phyloP scores from a whole-genome alignment of 371 early-diverging fungal species.

The Lichtheimia corymbifera region DNA sequence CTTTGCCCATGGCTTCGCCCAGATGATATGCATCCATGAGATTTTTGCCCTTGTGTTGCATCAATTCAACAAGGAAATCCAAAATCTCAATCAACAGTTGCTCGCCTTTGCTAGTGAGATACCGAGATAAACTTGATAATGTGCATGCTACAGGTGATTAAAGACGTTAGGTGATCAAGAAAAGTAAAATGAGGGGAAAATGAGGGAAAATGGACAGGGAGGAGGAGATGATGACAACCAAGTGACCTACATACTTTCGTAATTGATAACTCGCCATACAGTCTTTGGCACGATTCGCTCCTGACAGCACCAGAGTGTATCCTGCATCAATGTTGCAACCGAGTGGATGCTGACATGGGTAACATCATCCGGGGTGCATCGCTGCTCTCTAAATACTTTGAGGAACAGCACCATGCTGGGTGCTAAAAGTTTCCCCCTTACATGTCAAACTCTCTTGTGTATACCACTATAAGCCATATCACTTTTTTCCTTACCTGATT shows the following conservation, averaged over 20 bases:
- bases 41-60: constrained; percentile 42
- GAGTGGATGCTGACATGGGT: constrained; percentile 39
- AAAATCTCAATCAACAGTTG: constrained; percentile 37
- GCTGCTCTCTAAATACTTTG: constrained; percentile 40
- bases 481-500: constrained; percentile 32
- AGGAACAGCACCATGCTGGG: constrained; percentile 40
- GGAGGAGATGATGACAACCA: too few relatives aligned
- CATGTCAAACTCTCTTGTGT: background rate
- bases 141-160: constrained; percentile 33
- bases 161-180: background rate
- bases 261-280: constrained; percentile 47
- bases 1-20: constrained; percentile 52
- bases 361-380: constrained; percentile 36
- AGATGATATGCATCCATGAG: constrained; percentile 42
- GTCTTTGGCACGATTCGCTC: constrained; percentile 48
- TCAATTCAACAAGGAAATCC: constrained; percentile 42
- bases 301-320: constrained; percentile 41
- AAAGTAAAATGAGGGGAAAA: background rate
- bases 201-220: background rate
- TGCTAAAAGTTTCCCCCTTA: constrained; percentile 14
- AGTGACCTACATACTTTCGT: constrained; percentile 37
- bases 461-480: background rate
- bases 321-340: constrained; percentile 53
- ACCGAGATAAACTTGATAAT: constrained; percentile 30
- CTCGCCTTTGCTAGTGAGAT: constrained; percentile 29